phyloP scores from a whole-genome alignment of 345 rosid species.

The Tarenaya hassleriana region DNA sequence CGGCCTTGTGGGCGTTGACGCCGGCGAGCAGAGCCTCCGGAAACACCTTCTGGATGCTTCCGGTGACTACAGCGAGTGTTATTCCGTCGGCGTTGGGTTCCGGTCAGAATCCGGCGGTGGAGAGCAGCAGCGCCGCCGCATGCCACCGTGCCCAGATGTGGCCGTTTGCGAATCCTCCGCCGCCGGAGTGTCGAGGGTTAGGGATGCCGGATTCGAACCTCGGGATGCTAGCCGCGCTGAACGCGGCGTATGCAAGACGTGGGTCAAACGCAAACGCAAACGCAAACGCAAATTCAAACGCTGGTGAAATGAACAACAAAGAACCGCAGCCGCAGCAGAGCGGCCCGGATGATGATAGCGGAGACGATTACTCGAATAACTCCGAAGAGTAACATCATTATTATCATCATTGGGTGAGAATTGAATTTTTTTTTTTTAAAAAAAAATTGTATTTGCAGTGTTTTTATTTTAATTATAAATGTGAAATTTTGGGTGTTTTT shows the following conservation, averaged over 20 bases:
- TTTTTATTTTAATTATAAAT: too few species aligned
- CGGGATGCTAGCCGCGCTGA: conserved; percentile 69
- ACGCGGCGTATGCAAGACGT: conserved; percentile 51
- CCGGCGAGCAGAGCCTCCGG: conserved; percentile 45
- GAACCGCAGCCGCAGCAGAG: conserved; percentile 37
- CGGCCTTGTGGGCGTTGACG: conserved; percentile 62
- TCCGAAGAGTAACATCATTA: conserved; percentile 36
- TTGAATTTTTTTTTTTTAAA: too few species aligned
- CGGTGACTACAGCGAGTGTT: conserved; percentile 33
- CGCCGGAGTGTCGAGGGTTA: conserved; percentile 43
- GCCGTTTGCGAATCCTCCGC: conserved; percentile 44
- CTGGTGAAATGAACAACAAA: conserved; percentile 23
- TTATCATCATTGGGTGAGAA: not conserved
- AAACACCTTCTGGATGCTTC: conserved; percentile 69
- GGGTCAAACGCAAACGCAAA: conserved; percentile 25
- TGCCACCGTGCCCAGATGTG: conserved; percentile 42
- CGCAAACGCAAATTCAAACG: too few species aligned
- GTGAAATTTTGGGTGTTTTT: too few species aligned
- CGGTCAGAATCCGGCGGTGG: not conserved
- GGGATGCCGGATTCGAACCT: conserved; percentile 56
- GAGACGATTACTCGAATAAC: conserved; percentile 53
- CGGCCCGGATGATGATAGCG: conserved; percentile 51
- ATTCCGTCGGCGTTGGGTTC: conserved; percentile 20
- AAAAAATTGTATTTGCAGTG: too few species aligned
- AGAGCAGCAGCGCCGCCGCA: conserved; percentile 16